Evolutionary conservation across 768 basidiomycete genomes (phyloP).

Genomic region (Leucosporidium creatinivorum): DNA sequence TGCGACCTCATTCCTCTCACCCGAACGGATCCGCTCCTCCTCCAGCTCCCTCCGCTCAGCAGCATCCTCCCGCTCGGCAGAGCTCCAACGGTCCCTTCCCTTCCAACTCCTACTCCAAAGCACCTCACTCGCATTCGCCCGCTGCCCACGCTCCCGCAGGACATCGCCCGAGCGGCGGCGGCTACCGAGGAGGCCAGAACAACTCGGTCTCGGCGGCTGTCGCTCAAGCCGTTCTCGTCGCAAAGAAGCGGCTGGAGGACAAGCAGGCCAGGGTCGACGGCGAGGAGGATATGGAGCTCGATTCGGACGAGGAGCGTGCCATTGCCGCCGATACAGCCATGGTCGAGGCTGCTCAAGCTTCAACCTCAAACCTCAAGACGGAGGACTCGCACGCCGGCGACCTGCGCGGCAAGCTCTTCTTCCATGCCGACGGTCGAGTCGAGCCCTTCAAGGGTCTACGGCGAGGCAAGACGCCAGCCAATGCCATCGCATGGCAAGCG

Average conservation of each 20-base stretch:
- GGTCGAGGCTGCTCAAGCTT: too few relatives aligned
- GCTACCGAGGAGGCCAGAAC: background rate
- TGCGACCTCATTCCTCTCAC: background rate
- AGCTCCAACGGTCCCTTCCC: too few relatives aligned
- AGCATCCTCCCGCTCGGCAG: too few relatives aligned
- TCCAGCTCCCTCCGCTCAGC: background rate
- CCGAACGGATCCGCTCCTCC: background rate
- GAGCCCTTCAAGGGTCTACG: background rate
- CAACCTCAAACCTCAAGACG: too few relatives aligned
- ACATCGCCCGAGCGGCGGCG: background rate
- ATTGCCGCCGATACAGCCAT: background rate
- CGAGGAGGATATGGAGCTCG: conserved; percentile 32
- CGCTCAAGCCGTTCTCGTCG: conserved; percentile 14
- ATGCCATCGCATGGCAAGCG: conserved; percentile 27
- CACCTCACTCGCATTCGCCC: background rate
- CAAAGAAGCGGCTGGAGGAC: conserved; percentile 25
- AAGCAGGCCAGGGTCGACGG: conserved; percentile 21
- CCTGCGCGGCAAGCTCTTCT: conserved; percentile 16
- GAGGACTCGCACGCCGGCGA: conserved; percentile 11
- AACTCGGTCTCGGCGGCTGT: background rate
- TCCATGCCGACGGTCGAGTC: background rate
- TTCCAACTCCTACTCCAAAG: too few relatives aligned
- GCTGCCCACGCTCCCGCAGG: background rate
- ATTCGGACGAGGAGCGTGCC: conserved; percentile 8
- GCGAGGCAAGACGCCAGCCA: conserved; percentile 12